Percentiles rank a stretch among this genome's conserved stretches.
These are phyloP conservation scores for Heterobasidion irregulare DNA, from an alignment of 1,284 basidiomycete species.

Conservation along the genomic window DNA sequence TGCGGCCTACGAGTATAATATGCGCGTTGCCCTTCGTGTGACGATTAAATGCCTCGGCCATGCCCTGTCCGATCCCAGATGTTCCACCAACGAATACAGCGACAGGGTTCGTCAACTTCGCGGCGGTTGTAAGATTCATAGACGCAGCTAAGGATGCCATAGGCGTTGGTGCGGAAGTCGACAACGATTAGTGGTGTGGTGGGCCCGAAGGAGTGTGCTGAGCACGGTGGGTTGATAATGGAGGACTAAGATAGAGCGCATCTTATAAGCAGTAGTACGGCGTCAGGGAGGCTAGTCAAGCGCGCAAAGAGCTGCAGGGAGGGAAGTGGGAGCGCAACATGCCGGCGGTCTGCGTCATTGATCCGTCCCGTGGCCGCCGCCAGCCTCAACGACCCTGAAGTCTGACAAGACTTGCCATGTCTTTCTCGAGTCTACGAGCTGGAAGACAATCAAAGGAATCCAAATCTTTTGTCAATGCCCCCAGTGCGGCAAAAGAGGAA, in stretches of 20 bases:
- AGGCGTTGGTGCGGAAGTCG: background rate
- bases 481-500: background rate
- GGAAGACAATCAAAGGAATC: constrained; percentile 9
- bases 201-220: too few species aligned
- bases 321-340: too few species aligned
- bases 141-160: background rate
- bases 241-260: too few species aligned
- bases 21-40: constrained; percentile 24
- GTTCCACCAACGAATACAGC: constrained; percentile 28
- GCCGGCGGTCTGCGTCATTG: background rate
- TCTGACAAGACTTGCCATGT: constrained; percentile 7
- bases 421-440: constrained; percentile 13
- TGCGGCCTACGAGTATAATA: constrained; percentile 28
- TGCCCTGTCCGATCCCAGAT: constrained; percentile 26
- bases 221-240: too few species aligned
- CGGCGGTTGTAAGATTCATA: background rate
- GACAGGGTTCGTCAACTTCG: constrained; percentile 13
- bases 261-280: too few species aligned
- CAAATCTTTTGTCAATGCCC: constrained; percentile 13
- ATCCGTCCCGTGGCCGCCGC: background rate
- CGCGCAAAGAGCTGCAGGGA: too few species aligned
- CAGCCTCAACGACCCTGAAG: too few species aligned
- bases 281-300: too few species aligned
- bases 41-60: constrained; percentile 20
- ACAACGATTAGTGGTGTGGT: too few species aligned